Evolutionary conservation across 371 early-diverging fungal species (phyloP).

Genomic region (Circinella minor): DNA sequence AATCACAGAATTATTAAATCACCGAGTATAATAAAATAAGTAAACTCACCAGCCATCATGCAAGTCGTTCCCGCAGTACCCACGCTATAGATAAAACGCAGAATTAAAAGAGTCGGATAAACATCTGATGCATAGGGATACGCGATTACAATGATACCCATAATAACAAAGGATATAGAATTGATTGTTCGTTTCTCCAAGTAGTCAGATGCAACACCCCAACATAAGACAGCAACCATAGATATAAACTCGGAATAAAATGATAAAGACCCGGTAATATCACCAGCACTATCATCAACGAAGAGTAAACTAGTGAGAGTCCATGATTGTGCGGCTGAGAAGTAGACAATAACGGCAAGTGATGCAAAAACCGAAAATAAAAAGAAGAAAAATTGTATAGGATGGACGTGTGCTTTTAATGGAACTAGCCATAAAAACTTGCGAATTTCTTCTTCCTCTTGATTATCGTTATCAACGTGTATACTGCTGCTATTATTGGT

Average conservation of each 20-base stretch:
- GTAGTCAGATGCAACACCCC: constrained; percentile 32
- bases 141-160: constrained; percentile 52
- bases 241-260: constrained; percentile 69
- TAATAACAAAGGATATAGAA: constrained; percentile 37
- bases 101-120: constrained; percentile 59
- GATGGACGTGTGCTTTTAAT: constrained; percentile 34
- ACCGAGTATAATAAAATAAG: too few species aligned
- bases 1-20: too few species aligned
- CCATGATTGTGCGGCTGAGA: constrained; percentile 36
- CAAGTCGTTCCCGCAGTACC: constrained; percentile 73
- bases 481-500: neutral
- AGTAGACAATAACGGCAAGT: constrained; percentile 38
- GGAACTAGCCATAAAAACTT: constrained; percentile 50
- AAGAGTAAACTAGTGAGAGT: constrained; percentile 27
- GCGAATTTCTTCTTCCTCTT: constrained; percentile 17
- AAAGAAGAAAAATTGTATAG: constrained; percentile 38
- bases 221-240: constrained; percentile 38
- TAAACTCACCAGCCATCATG: constrained; percentile 60
- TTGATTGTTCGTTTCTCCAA: constrained; percentile 25
- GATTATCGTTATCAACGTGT: neutral
- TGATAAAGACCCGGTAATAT: constrained; percentile 47
- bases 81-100: constrained; percentile 59
- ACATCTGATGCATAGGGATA: constrained; percentile 56
- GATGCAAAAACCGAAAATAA: constrained; percentile 38
- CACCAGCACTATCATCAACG: constrained; percentile 26